Percentiles rank a stretch among this genome's conserved stretches.
Conservation (phyloP, 192 early-diverging fungal species). For the Radiomyces spectabilis region DNA sequence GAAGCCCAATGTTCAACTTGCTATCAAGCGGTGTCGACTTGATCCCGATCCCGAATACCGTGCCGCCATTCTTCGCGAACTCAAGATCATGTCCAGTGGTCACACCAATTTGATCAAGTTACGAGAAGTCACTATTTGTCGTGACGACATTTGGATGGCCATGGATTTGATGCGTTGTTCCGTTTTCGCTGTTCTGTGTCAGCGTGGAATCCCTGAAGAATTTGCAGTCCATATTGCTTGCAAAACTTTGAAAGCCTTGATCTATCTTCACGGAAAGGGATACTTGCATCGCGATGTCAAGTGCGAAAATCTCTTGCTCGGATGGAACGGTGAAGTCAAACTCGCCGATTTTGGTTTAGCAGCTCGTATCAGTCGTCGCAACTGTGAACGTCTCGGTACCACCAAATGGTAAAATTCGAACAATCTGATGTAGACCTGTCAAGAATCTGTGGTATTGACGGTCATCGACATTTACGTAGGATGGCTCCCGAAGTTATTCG, state of each 20-base stretch:
- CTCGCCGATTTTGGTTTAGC: constrained; percentile 37
- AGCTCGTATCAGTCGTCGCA: constrained; percentile 16
- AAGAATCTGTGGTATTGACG: neutral
- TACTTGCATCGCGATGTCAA: constrained; percentile 41
- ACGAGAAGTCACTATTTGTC: constrained; percentile 25
- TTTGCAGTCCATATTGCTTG: constrained; percentile 31
- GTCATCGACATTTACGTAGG: constrained; percentile 9
- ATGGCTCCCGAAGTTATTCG: constrained; percentile 46
- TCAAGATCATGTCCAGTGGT: constrained; percentile 32
- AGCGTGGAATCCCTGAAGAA: constrained; percentile 32
- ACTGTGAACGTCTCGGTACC: constrained; percentile 31
- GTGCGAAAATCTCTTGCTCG: constrained; percentile 36
- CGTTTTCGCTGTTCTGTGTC: constrained; percentile 30
- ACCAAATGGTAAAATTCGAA: constrained; percentile 22
- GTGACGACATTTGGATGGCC: constrained; percentile 30
- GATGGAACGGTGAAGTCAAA: constrained; percentile 35
- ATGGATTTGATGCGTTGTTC: constrained; percentile 37
- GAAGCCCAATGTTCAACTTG: constrained; percentile 18
- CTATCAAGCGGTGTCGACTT: constrained; percentile 32
- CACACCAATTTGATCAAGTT: constrained; percentile 27
- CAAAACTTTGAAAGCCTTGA: constrained; percentile 30
- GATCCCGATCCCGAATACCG: constrained; percentile 34
- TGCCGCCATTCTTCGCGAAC: constrained; percentile 32
- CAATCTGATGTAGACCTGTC: neutral
- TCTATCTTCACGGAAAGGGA: constrained; percentile 30